Base-by-base conservation (phyloP, 768 basidiomycete species). In the Holtermannia corniformis region DNA sequence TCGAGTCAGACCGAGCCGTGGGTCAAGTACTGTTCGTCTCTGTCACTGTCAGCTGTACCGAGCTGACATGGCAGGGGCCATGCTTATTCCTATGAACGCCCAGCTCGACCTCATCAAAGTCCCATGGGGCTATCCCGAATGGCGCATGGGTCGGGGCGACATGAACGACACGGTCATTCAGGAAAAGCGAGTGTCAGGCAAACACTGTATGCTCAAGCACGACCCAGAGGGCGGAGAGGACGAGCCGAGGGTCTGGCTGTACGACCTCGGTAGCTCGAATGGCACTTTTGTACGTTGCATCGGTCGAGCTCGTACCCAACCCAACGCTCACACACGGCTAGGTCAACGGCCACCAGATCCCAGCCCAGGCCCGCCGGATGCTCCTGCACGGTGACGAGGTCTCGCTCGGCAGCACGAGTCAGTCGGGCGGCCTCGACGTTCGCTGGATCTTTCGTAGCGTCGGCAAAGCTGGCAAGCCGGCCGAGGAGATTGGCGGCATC, bases 311-410 rank as follows among this genome's bases (percentile, higher is more conserved):
- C n/a, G 10, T 21, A 19, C n/a, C 25, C n/a, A n/a, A n/a, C 26
- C 26, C 49, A 19, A 25, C 28, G 23, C 46, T 55, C 25, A 23
- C 16, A 11, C 25, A 13, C 19, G 0, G 4, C 1, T 59, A 87
- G 86, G 81, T 87, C 62, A 86, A 85, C 60, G 80, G 80, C 25
- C 71, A 71, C 40, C 81, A 80, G 68, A 77, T 92, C 50, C 82
- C 80, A 32, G 81, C 78, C 60, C 76, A 76, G 40, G 71, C 75
- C 10, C 75, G 77, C 50, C 74, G 78, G 32, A 74, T 86, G 42
- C 73, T 92, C 46, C 78, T 77, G 12, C 82, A 87, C 55, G 90
- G 91, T 5, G 86, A 87, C 65, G 88, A 91, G 71, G 79, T 97
- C 61, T 83, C 86, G 5, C 85, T 97, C 59, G 92, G 92, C 5